Evolutionary conservation across 148 eudicot species (phyloP).

Genomic region (Rhododendron ovatum): DNA sequence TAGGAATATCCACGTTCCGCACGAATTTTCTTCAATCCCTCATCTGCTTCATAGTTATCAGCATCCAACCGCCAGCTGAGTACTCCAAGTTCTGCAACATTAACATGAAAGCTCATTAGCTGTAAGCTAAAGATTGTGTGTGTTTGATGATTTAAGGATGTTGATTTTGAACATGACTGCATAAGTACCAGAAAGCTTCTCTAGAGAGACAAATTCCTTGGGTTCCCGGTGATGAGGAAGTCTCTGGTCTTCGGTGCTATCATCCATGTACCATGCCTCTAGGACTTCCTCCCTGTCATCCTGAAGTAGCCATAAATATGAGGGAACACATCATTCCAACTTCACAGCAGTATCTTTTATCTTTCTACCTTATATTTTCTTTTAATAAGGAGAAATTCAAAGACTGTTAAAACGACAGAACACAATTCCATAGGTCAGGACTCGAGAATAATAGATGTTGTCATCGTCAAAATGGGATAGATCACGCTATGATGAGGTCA

Average conservation of each 20-base stretch:
- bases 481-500: background rate
- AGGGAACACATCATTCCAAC: background rate
- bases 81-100: constrained; percentile 72
- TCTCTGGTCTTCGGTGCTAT: constrained; percentile 80
- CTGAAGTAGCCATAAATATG: constrained; percentile 29
- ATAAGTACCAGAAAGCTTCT: constrained; percentile 57
- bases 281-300: constrained; percentile 79
- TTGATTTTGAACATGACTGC: background rate
- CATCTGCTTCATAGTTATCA: constrained; percentile 86
- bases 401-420: background rate
- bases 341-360: background rate
- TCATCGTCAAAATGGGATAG: background rate
- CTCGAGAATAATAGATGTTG: background rate
- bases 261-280: constrained; percentile 99
- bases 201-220: constrained; percentile 74
- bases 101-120: background rate
- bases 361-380: background rate
- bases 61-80: constrained; percentile 86
- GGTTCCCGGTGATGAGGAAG: constrained; percentile 49
- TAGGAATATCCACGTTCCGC: constrained; percentile 80
- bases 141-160: background rate
- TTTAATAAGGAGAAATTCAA: background rate
- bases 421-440: background rate
- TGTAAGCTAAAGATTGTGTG: background rate
- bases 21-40: constrained; percentile 75